phyloP scores from a whole-genome alignment of 2,329 filamentous ascomycete species.

The Thermoascus crustaceus region DNA sequence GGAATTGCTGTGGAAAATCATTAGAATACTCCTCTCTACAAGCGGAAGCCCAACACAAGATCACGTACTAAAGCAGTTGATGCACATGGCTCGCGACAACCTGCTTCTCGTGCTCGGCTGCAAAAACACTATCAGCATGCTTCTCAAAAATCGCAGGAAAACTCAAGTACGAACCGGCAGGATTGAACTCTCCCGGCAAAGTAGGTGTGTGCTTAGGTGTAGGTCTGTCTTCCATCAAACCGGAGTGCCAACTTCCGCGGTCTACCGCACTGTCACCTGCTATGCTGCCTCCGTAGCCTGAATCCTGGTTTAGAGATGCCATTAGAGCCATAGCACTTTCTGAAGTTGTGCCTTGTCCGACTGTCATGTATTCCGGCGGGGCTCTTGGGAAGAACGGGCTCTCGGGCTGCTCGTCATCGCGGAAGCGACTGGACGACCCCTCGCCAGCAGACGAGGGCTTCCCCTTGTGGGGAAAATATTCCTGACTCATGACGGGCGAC shows the following conservation, averaged over 20 bases:
- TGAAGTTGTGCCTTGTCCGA: constrained; percentile 73
- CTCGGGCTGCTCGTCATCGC: constrained; percentile 18
- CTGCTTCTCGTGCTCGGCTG: constrained; percentile 56
- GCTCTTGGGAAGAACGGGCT: constrained; percentile 22
- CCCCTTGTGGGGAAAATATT: constrained; percentile 30
- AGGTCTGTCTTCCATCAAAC: constrained; percentile 49
- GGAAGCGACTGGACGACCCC: constrained; percentile 26
- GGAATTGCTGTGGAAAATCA: constrained; percentile 52
- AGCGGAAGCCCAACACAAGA: too few species aligned
- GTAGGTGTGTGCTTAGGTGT: constrained; percentile 49
- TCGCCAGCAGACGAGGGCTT: constrained; percentile 26
- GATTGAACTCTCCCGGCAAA: constrained; percentile 40
- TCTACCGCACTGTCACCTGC: constrained; percentile 52
- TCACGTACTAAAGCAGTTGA: constrained; percentile 69
- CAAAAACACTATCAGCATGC: constrained; percentile 13
- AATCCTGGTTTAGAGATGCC: constrained; percentile 75
- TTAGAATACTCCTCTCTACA: too few species aligned
- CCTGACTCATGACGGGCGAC: constrained; percentile 33
- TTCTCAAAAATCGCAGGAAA: background rate
- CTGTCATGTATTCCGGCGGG: constrained; percentile 71
- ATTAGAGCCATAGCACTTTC: constrained; percentile 74
- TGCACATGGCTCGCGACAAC: constrained; percentile 75
- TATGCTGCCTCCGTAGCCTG: constrained; percentile 80
- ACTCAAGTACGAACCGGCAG: constrained; percentile 26
- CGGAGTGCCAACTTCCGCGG: constrained; percentile 46